Base-by-base conservation (phyloP, 1,284 basidiomycete species). In the Abortiporus biennis region DNA sequence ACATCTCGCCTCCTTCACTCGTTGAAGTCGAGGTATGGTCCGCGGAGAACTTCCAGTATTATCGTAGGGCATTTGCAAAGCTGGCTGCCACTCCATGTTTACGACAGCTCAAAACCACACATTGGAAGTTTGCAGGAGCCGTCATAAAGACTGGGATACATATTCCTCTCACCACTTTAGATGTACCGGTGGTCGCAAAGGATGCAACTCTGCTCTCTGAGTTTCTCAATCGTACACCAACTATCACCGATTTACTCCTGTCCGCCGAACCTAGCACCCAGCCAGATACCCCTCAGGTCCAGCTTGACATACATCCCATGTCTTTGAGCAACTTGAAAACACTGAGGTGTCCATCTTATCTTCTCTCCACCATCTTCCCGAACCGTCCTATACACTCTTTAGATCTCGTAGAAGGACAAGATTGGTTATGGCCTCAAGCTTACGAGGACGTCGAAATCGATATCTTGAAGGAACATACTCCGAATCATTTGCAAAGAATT, bases 61-160 rank as follows among this genome's bases (percentile, higher is more conserved):
- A 47, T 27, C 15, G 42, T 12, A 23, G 36, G 2, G 38, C 38
- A 9, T 23, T 49, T 4, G 35, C 42, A 6, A 31, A 27, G 11
- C 36, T 49, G 4, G 45, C 37, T n/a, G 24, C 19, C 2, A 40
- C 33, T 20, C 32, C 32, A 4, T 13, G 38, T 3, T 27, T 49
- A 4, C 45, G 36, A 9, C 33, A 40, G 6, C 38, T 49, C 19
- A 35, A 38, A 27, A 46, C 38, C 16, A 46, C 47, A 15, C 38
- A 47, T 22, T 36, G 45, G 39, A 12, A 17, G 8, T 13, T 49
- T 17, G 42, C 42, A 6, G 33, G 31, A 5, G 36, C 27, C 8
- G 25, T 49, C 30, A 38, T 49, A 42, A 23, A 41, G 25, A 19
- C n/a, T 5, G 19, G 12, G 4, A 16, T 20, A 15, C 25, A 17